These are phyloP conservation scores for Penicillium arizonense DNA, from an alignment of 495 filamentous ascomycete genomes.

Conservation along the genomic window DNA sequence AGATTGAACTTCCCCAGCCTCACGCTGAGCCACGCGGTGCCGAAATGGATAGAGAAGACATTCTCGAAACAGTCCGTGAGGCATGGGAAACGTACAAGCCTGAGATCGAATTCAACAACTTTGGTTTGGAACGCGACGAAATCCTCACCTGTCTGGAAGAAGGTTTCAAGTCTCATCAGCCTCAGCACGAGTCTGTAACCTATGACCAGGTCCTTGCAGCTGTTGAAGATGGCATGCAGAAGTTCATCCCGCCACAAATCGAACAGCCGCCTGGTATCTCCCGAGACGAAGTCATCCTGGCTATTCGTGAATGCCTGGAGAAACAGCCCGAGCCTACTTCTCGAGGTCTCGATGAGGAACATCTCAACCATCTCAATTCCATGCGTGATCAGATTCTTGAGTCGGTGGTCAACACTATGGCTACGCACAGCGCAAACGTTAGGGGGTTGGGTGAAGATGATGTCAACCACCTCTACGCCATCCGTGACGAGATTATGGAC, in stretches of 20 bases:
- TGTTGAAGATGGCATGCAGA: constrained; percentile 77
- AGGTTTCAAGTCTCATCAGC: constrained; percentile 74
- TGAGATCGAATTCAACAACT: constrained; percentile 84
- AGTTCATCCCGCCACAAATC: constrained; percentile 68
- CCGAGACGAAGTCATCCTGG: constrained; percentile 34
- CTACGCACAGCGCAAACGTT: neutral
- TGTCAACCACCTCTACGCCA: constrained; percentile 2
- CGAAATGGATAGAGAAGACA: constrained; percentile 69
- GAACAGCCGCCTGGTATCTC: constrained; percentile 66
- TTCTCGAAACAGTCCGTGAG: constrained; percentile 79
- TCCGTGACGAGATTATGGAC: constrained; percentile 33
- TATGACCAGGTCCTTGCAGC: constrained; percentile 79
- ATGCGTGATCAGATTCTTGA: constrained; percentile 42
- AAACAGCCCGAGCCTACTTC: constrained; percentile 11
- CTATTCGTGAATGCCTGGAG: constrained; percentile 8
- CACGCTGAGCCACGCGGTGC: constrained; percentile 33
- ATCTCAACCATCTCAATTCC: constrained; percentile 19
- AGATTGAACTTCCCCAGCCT: constrained; percentile 47
- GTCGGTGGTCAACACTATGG: constrained; percentile 31
- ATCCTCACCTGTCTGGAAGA: constrained; percentile 81
- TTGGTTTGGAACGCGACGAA: constrained; percentile 84
- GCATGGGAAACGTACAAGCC: constrained; percentile 91
- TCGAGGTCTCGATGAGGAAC: constrained; percentile 13
- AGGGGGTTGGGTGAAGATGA: constrained; percentile 10
- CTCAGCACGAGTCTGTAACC: constrained; percentile 56